phyloP scores from a whole-genome alignment of 2,329 filamentous ascomycete species.

The Hypoxylon sp. region DNA sequence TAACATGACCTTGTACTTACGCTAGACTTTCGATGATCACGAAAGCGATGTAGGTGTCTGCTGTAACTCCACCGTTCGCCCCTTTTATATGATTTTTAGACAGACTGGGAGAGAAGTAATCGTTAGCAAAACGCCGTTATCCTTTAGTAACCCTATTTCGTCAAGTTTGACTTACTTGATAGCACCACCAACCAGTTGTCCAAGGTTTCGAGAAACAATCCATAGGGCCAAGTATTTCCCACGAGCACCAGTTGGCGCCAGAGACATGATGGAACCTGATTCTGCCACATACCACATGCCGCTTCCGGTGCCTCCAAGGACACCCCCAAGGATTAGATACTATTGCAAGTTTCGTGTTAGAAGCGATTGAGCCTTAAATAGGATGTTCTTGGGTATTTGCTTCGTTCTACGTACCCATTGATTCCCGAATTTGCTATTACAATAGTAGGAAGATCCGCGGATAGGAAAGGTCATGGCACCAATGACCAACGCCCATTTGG shows the following conservation, averaged over 20 bases:
- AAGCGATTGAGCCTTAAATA: not conserved
- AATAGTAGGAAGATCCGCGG: conserved; percentile 57
- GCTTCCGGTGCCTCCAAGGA: conserved; percentile 50
- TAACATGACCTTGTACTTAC: conserved; percentile 36
- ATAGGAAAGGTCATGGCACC: conserved; percentile 54
- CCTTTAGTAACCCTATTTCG: too few species aligned
- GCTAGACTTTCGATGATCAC: conserved; percentile 57
- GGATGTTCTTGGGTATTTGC: not conserved
- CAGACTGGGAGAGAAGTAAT: conserved; percentile 39
- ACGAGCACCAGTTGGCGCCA: conserved; percentile 55
- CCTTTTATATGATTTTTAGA: conserved; percentile 51
- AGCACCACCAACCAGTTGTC: conserved; percentile 56
- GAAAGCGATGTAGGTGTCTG: conserved; percentile 57
- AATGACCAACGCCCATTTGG: conserved; percentile 57
- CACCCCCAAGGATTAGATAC: conserved; percentile 53
- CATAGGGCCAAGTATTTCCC: conserved; percentile 58
- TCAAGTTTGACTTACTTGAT: conserved; percentile 54
- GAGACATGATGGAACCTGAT: conserved; percentile 57
- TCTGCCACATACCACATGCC: conserved; percentile 61
- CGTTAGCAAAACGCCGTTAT: conserved; percentile 9
- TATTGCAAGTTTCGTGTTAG: conserved; percentile 27
- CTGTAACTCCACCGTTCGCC: conserved; percentile 50
- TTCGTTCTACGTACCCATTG: conserved; percentile 52
- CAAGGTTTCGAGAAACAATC: conserved; percentile 57
- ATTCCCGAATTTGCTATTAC: conserved; percentile 58